Evolutionary conservation across 345 rosid species (phyloP).

Genomic region (Pseudoturritis turrita): DNA sequence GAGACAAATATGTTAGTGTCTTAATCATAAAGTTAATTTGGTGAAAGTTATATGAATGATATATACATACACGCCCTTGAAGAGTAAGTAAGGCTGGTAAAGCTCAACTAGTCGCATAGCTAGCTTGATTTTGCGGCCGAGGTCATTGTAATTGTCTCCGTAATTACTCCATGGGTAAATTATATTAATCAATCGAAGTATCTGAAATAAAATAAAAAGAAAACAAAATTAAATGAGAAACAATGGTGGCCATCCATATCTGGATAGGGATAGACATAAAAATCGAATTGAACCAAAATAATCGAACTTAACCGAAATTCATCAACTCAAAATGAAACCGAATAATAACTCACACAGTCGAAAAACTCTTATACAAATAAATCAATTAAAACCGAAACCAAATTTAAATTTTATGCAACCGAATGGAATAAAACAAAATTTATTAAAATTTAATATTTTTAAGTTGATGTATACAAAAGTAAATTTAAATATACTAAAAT

Average conservation of each 20-base stretch:
- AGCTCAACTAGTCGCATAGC: conserved; percentile 73
- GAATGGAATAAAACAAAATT: no score
- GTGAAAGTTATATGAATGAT: neutral
- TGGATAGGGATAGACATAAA: no score
- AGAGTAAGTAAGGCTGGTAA: conserved; percentile 84
- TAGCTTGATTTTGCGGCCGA: conserved; percentile 34
- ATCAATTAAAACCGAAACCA: no score
- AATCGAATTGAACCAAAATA: no score
- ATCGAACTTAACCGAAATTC: no score
- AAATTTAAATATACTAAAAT: no score
- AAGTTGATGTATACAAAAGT: no score
- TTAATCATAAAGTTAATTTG: neutral
- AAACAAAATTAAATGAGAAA: neutral
- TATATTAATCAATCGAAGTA: conserved; percentile 26
- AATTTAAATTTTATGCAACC: no score
- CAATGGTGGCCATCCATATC: neutral
- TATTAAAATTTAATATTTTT: no score
- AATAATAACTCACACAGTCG: no score
- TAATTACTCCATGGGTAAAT: conserved; percentile 31
- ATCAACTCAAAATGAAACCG: no score
- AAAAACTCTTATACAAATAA: no score
- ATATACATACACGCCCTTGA: conserved; percentile 71
- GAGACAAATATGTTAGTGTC: neutral
- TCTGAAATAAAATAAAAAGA: conserved; percentile 1
- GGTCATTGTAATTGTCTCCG: conserved; percentile 29